These are phyloP conservation scores for Aspergillus candidus DNA, from an alignment of 2,329 filamentous ascomycete species.

Conservation along the genomic window DNA sequence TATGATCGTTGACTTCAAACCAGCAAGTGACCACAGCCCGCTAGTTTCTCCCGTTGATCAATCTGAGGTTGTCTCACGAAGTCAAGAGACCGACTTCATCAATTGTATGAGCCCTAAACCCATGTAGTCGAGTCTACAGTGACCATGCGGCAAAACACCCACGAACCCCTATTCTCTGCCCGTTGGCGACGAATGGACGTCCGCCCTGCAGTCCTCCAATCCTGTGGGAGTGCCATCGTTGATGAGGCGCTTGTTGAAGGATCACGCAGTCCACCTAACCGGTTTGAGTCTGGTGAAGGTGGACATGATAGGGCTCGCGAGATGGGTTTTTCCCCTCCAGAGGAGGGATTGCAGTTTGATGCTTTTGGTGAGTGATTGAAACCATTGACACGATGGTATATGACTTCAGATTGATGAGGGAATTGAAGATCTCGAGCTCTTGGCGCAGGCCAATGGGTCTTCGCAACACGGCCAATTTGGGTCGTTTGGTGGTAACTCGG, in stretches of 20 bases:
- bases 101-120: neutral
- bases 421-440: conserved; percentile 31
- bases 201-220: conserved; percentile 1
- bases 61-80: too few species aligned
- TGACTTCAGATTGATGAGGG: neutral
- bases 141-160: conserved; percentile 15
- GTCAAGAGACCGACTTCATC: too few species aligned
- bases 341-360: conserved; percentile 37
- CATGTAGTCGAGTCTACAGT: neutral
- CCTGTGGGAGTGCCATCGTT: conserved; percentile 12
- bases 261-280: conserved; percentile 11
- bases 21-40: too few species aligned
- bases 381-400: neutral
- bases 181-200: neutral
- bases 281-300: conserved; percentile 2
- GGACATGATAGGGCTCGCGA: neutral
- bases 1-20: too few species aligned
- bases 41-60: too few species aligned
- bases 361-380: conserved; percentile 42
- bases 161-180: conserved; percentile 4
- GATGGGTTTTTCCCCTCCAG: conserved; percentile 1
- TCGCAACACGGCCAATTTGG: conserved; percentile 5
- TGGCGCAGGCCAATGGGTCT: conserved; percentile 26
- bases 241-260: conserved; percentile 21
- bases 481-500: neutral